Conservation (phyloP, 305 asterid species). For the Withania somnifera region DNA sequence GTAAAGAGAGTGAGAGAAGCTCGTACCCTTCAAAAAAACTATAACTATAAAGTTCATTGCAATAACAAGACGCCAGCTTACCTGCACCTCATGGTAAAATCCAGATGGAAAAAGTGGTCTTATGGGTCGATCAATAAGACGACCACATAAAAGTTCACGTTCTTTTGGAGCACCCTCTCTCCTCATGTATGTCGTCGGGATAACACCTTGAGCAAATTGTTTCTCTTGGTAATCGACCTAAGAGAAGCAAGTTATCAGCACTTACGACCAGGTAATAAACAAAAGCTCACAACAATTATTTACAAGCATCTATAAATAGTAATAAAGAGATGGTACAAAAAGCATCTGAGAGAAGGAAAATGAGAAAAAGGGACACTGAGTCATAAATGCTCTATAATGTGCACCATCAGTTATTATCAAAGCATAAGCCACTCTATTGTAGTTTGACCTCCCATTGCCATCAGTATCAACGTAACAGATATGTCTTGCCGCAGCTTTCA, state of each 20-base stretch:
- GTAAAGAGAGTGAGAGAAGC: background rate
- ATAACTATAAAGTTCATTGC: background rate
- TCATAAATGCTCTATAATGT: background rate
- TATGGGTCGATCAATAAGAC: conserved; percentile 89
- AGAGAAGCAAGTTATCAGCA: conserved; percentile 12
- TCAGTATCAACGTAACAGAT: background rate
- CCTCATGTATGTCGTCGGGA: conserved; percentile 81
- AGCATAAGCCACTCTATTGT: background rate
- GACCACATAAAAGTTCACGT: conserved; percentile 92
- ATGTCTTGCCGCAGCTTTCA: background rate
- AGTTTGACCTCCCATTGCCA: background rate
- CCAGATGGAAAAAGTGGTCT: conserved; percentile 93
- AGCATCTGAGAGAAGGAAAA: background rate
- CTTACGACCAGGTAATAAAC: background rate
- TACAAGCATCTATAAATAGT: background rate
- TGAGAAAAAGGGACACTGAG: background rate
- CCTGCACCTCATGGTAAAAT: conserved; percentile 97
- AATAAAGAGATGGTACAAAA: background rate
- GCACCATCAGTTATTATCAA: background rate
- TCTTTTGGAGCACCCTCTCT: conserved; percentile 98
- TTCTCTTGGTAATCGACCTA: conserved; percentile 98
- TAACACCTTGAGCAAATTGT: conserved; percentile 86
- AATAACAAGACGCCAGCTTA: conserved; percentile 10
- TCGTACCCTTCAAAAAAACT: background rate
- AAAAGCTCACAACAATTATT: background rate